Evolutionary conservation across 768 basidiomycete genomes (phyloP), one percentile per base, ranked within the genome.

Genomic region (Lepiota brunneoincarnata): DNA sequence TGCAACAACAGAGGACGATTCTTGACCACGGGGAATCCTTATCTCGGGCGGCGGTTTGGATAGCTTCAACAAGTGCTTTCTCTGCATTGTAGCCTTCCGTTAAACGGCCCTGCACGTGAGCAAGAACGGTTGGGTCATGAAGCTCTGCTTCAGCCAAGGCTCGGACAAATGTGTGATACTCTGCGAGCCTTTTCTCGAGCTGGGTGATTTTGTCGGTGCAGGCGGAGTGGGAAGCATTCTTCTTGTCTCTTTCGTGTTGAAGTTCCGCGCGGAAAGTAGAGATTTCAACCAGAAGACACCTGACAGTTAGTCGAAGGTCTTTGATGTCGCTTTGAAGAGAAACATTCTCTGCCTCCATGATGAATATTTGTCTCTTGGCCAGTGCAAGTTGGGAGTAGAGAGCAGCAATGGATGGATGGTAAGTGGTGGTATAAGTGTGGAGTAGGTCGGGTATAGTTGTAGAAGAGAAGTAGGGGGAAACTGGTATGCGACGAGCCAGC

Each of bases 21-120:
- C 59, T 71, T 6, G 76, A 67, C 73, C 80, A 77, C 14, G 73
- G 65, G 15, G 74, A 68, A 28, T 59, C 64, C 23, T 64, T 62
- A 26, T 70, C 68, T 6, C 70, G 59, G 34, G 73, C 69, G 7
- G 79, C 77, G 40, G 68, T 65, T 55, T 69, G 69, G 53, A 81
- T 76, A 1, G 77, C 71, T 11, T 74, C 63, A 18, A 79, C 67
- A 21, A 81, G 63, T 4, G 72, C 71, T 23, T 74, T 67, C 35
- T 80, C 77, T 3, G 75, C 58, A 39, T 66, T 61, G 17, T 63
- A 61, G 20, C 72, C 74, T 11, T 67, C 62, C 15, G 63, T 60
- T 35, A 49, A 21, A 11, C 72, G 50, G 2, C 66, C 55, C 18
- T 59, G 59, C 36, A 66, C 63, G 4, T 70, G 70, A 39, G 58